Percentiles rank a stretch among this genome's conserved stretches.
Conservation (phyloP, 2,329 filamentous ascomycete species). For the Chaetothyriales sp. region DNA sequence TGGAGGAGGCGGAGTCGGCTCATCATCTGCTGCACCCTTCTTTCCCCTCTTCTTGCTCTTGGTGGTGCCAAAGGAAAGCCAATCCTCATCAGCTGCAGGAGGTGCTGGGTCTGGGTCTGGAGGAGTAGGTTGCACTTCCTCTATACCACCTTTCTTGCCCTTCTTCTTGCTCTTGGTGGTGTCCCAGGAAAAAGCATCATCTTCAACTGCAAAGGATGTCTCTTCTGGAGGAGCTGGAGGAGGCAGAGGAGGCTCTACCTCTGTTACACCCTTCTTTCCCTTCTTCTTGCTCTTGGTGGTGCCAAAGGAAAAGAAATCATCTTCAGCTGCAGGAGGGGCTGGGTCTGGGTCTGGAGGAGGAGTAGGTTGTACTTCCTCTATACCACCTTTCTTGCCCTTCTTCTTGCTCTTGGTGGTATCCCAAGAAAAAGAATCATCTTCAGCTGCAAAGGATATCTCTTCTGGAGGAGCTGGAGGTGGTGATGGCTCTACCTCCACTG, state of each 20-base stretch:
- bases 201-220: too few species aligned
- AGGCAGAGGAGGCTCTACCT: conserved; percentile 13
- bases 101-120: conserved; percentile 14
- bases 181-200: too few species aligned
- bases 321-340: conserved; percentile 16
- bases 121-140: conserved; percentile 5
- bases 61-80: neutral
- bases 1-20: conserved; percentile 16
- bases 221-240: too few species aligned
- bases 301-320: neutral
- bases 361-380: conserved; percentile 10
- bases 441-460: too few species aligned
- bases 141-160: neutral
- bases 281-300: conserved; percentile 7
- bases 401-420: too few species aligned
- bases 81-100: conserved; percentile 12
- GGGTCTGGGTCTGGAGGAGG: conserved; percentile 13
- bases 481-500: conserved; percentile 6
- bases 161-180: conserved; percentile 9
- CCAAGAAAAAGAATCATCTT: too few species aligned
- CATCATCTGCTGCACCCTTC: neutral
- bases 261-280: conserved; percentile 16
- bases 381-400: conserved; percentile 14
- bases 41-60: conserved; percentile 3
- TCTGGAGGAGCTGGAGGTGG: too few species aligned